Evolutionary conservation across 75 land plant genomes (phyloP).

Genomic region (Picea sitchensis): DNA sequence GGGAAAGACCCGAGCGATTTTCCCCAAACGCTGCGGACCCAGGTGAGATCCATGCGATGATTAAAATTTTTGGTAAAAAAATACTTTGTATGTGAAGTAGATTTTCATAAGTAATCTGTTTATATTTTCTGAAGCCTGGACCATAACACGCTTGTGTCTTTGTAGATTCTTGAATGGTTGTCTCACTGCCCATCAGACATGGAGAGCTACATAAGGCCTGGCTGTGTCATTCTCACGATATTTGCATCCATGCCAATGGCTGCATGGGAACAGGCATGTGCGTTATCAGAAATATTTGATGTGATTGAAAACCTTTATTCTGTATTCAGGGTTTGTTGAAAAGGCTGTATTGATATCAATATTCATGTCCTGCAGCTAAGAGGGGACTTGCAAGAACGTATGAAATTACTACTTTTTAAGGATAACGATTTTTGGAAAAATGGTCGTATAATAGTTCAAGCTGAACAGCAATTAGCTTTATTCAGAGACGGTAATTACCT

Average conservation of each 20-base stretch:
- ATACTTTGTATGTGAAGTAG: background rate
- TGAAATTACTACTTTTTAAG: constrained; percentile 18
- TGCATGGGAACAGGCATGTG: constrained; percentile 40
- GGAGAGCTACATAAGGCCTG: constrained; percentile 52
- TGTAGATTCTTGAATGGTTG: constrained; percentile 39
- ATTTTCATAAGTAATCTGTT: background rate
- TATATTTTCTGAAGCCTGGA: background rate
- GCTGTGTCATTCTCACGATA: constrained; percentile 37
- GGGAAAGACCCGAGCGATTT: constrained; percentile 57
- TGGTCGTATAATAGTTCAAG: constrained; percentile 49
- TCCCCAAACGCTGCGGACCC: constrained; percentile 38
- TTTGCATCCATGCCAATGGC: constrained; percentile 35
- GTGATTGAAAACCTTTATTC: background rate
- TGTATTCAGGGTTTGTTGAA: background rate
- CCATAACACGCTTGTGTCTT: background rate
- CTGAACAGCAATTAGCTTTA: constrained; percentile 26
- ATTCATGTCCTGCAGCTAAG: constrained; percentile 14
- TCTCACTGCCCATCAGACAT: constrained; percentile 33
- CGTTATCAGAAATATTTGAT: background rate
- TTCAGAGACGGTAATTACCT: constrained; percentile 30
- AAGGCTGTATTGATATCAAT: constrained; percentile 3
- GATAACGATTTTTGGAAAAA: constrained; percentile 26
- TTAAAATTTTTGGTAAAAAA: background rate
- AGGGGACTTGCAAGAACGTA: constrained; percentile 31
- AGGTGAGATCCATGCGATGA: constrained; percentile 27